These are phyloP conservation scores for Colletotrichum simmondsii DNA, from an alignment of 2,329 filamentous ascomycete species.

Conservation along the genomic window DNA sequence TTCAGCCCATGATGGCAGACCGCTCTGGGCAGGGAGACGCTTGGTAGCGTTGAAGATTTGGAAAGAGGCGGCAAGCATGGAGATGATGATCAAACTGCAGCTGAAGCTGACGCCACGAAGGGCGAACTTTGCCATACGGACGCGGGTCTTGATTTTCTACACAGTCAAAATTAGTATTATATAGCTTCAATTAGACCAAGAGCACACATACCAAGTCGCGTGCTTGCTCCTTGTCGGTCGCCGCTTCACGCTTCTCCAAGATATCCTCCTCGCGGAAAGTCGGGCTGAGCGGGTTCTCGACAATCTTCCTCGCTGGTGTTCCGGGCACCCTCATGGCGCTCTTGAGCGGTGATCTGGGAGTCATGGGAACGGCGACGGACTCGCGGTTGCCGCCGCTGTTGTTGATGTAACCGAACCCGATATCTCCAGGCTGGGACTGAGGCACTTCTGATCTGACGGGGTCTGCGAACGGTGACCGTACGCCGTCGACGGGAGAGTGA, in stretches of 20 bases:
- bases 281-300: constrained; percentile 83
- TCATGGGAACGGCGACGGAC: constrained; percentile 70
- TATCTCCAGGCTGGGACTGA: constrained; percentile 81
- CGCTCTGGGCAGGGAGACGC: constrained; percentile 78
- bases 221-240: constrained; percentile 87
- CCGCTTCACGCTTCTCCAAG: constrained; percentile 84
- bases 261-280: constrained; percentile 90
- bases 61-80: constrained; percentile 90
- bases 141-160: constrained; percentile 91
- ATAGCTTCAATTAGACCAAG: background rate
- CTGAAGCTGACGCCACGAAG: constrained; percentile 97
- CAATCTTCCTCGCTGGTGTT: constrained; percentile 76
- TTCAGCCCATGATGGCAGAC: constrained; percentile 84
- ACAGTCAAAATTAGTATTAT: constrained; percentile 39
- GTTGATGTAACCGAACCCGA: constrained; percentile 92
- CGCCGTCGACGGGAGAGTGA: constrained; percentile 76
- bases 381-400: constrained; percentile 58
- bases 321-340: constrained; percentile 91
- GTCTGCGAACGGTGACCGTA: constrained; percentile 68
- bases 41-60: constrained; percentile 92
- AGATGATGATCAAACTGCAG: constrained; percentile 93
- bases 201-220: constrained; percentile 80
- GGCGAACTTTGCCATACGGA: constrained; percentile 92
- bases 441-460: constrained; percentile 66
- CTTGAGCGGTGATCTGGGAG: constrained; percentile 84